phyloP scores from a whole-genome alignment of 208 protist genomes.

The Crithidia expoeki region DNA sequence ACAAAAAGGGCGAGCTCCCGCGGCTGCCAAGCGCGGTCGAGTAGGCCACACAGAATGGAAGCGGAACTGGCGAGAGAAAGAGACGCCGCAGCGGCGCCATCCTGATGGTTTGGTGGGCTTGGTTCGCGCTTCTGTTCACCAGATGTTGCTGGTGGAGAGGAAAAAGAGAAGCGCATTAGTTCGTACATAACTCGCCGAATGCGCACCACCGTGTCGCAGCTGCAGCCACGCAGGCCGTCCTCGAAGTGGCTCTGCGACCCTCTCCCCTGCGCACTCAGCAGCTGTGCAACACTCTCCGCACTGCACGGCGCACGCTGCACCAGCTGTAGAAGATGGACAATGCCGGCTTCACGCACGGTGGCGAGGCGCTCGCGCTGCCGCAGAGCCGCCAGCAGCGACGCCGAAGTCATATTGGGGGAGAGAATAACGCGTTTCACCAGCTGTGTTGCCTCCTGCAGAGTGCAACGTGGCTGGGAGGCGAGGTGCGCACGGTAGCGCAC shows the following conservation, averaged over 20 bases:
- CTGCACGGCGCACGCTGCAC: slow-evolving; percentile 35
- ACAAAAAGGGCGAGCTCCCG: slow-evolving; percentile 66
- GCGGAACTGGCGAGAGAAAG: slow-evolving; percentile 26
- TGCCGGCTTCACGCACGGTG: slow-evolving; percentile 37
- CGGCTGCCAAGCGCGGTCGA: slow-evolving; percentile 64
- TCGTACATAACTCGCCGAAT: slow-evolving; percentile 27
- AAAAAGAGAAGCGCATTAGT: slow-evolving; percentile 18
- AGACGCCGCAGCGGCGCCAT: background rate
- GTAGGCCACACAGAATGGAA: slow-evolving; percentile 59
- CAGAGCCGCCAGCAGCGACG: slow-evolving; percentile 27
- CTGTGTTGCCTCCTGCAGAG: slow-evolving; percentile 31
- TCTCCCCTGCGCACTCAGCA: slow-evolving; percentile 38
- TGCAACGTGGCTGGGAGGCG: slow-evolving; percentile 30
- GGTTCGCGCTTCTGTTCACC: background rate
- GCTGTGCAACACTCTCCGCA: slow-evolving; percentile 38
- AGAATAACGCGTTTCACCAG: slow-evolving; percentile 33
- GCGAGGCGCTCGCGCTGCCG: slow-evolving; percentile 43
- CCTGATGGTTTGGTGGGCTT: no score
- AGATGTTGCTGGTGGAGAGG: background rate
- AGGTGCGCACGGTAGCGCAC: slow-evolving; percentile 29
- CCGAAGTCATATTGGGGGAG: slow-evolving; percentile 21
- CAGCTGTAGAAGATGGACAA: slow-evolving; percentile 32
- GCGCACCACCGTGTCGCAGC: slow-evolving; percentile 2
- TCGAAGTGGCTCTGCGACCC: slow-evolving; percentile 36
- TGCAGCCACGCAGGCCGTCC: slow-evolving; percentile 29